A percentile compares a stretch with the other conserved stretches of the same genome.
Evolutionary conservation across 2,329 filamentous ascomycete species (phyloP).

Genomic region (Penicillium freii): DNA sequence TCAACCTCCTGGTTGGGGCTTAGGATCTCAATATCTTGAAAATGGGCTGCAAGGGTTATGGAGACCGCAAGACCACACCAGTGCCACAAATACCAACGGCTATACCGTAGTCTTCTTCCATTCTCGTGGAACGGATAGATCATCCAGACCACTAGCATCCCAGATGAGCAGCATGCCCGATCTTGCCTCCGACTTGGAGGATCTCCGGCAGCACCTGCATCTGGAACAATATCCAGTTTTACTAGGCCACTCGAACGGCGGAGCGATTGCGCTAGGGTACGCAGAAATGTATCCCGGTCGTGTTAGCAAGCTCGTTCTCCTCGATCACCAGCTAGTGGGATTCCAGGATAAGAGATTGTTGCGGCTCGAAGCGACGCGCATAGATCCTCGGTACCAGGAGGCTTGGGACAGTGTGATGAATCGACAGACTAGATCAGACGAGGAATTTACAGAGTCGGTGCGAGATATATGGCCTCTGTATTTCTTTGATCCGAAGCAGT

Average conservation of each 20-base stretch:
- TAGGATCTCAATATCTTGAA: background rate
- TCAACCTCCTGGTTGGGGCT: background rate
- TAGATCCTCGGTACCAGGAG: background rate
- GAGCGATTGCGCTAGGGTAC: background rate
- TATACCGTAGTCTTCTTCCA: background rate
- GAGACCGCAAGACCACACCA: background rate
- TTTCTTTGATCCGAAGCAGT: background rate
- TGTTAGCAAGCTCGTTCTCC: background rate
- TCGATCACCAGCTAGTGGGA: background rate
- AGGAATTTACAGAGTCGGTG: background rate
- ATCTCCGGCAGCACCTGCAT: background rate
- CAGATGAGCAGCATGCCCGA: constrained; percentile 4
- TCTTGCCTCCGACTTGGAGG: background rate
- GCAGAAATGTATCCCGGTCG: constrained; percentile 1
- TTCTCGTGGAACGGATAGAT: background rate
- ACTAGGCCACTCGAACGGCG: constrained; percentile 1
- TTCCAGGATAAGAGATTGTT: background rate
- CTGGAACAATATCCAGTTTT: background rate
- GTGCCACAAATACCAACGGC: background rate
- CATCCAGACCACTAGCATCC: background rate
- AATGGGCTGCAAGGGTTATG: background rate
- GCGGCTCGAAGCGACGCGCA: background rate
- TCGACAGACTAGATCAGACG: background rate
- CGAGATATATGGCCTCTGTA: background rate
- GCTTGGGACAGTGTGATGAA: background rate